Evolutionary conservation across 2,329 filamentous ascomycete genomes (phyloP), one percentile per base, ranked within the genome.

Genomic region (Onygena corvina): DNA sequence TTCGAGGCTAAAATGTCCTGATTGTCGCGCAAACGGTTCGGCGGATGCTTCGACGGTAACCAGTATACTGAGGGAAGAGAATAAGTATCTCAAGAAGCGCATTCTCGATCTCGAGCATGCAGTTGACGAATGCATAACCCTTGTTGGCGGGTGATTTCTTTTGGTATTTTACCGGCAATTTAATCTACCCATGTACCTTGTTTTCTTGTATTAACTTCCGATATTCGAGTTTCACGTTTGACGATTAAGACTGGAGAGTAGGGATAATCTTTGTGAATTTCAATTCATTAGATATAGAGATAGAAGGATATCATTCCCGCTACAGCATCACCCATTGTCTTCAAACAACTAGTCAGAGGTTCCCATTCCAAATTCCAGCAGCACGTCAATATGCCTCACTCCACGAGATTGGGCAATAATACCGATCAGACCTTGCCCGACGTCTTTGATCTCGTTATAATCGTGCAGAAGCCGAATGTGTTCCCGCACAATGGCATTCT

Each of bases 371-470:
- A 65, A 70, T 48, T 69, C 67, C 51, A 53, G 57, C 49, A 67
- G 61, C 25, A 71, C 62, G 23, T 69, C 67, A 20, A 62, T 54
- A 48, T 78, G 70, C 50, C 76, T 68, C 38, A 77, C 70, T 6
- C 79, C 79, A 35, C 79, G 67, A 53, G 74, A 71, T 51, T 86
- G 81, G 3, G 82, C 81, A 60, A 85, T 77, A 57, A 85, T 64
- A 0, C 79, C 80, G 65, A 84, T 73, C 25, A 86, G 59, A 0
- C 80, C 81, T 58, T 80, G 75, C 0, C 76, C 81, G 5, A 83
- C 69, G 61, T 86, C 82, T 54, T 80, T 79, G 57, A 84, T 77
- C 61, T 84, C 81, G 57, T 86, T 86, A 65, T 85, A 86, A 50
- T 76, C 69, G 55, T 84, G 80, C 27, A 86, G 68, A 3, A 81